These are phyloP conservation scores for Pichia deserticola DNA, from an alignment of 805 yeast species.

Conservation along the genomic window DNA sequence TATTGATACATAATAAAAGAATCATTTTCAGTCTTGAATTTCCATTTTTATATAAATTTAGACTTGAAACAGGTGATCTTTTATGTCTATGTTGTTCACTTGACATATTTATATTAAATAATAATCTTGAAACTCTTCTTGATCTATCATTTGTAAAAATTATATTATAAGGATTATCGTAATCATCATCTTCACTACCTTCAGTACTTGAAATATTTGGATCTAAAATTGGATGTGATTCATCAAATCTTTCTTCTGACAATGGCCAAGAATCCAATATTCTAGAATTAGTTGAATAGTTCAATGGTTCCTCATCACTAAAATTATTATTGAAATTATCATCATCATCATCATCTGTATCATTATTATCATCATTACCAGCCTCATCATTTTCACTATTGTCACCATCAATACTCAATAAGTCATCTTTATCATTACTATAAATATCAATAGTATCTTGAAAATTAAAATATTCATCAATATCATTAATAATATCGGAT, in stretches of 20 bases:
- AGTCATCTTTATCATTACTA: background rate
- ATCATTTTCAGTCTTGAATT: slow-evolving; percentile 16
- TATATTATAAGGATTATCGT: slow-evolving; percentile 20
- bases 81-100: slow-evolving; percentile 24
- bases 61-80: slow-evolving; percentile 20
- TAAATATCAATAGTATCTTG: background rate
- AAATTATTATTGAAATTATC: slow-evolving; percentile 5
- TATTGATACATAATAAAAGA: slow-evolving; percentile 23
- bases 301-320: background rate
- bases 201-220: background rate
- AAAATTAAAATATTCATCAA: background rate
- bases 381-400: slow-evolving; percentile 9
- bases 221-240: slow-evolving; percentile 3
- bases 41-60: slow-evolving; percentile 22
- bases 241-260: slow-evolving; percentile 3
- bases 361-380: slow-evolving; percentile 9
- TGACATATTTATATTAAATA: slow-evolving; percentile 20
- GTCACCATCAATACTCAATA: background rate
- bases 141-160: slow-evolving; percentile 26
- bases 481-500: background rate
- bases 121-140: slow-evolving; percentile 23
- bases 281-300: background rate
- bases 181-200: slow-evolving; percentile 15
- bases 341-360: slow-evolving; percentile 8
- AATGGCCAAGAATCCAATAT: slow-evolving; percentile 2